These are phyloP conservation scores for Xylariaceae sp. DNA, from an alignment of 2,329 filamentous ascomycete species.

Conservation along the genomic window DNA sequence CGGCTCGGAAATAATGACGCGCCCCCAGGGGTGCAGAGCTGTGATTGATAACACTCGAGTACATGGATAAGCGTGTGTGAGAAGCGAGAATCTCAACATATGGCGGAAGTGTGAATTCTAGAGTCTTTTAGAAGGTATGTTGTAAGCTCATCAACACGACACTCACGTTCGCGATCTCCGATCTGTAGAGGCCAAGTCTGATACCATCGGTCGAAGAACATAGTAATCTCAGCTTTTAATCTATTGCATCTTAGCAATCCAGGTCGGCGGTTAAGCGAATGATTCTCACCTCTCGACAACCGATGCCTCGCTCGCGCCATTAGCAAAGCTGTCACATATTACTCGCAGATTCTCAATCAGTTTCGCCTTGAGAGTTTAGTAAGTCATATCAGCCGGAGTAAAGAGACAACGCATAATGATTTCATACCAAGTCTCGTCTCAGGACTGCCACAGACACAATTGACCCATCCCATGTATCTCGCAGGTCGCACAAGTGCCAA, in stretches of 20 bases:
- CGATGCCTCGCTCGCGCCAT: slow-evolving; percentile 46
- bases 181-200: slow-evolving; percentile 51
- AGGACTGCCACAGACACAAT: slow-evolving; percentile 69
- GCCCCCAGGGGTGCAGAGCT: slow-evolving; percentile 68
- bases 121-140: slow-evolving; percentile 17
- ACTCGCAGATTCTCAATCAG: slow-evolving; percentile 56
- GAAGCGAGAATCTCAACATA: slow-evolving; percentile 74
- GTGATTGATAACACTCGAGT: slow-evolving; percentile 72
- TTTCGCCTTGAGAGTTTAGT: slow-evolving; percentile 40
- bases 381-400: slow-evolving; percentile 1
- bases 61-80: slow-evolving; percentile 71
- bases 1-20: slow-evolving; percentile 69
- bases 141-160: neutral
- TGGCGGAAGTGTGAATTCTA: slow-evolving; percentile 59
- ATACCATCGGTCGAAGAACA: slow-evolving; percentile 35
- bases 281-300: slow-evolving; percentile 50
- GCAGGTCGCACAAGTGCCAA: slow-evolving; percentile 64
- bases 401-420: neutral
- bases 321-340: slow-evolving; percentile 58
- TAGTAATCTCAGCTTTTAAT: slow-evolving; percentile 33
- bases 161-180: slow-evolving; percentile 44
- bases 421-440: slow-evolving; percentile 60
- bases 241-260: slow-evolving; percentile 15
- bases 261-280: neutral
- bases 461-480: slow-evolving; percentile 67